Evolutionary conservation across 2,329 filamentous ascomycete genomes (phyloP).

Genomic region (Talaromyces sp.): DNA sequence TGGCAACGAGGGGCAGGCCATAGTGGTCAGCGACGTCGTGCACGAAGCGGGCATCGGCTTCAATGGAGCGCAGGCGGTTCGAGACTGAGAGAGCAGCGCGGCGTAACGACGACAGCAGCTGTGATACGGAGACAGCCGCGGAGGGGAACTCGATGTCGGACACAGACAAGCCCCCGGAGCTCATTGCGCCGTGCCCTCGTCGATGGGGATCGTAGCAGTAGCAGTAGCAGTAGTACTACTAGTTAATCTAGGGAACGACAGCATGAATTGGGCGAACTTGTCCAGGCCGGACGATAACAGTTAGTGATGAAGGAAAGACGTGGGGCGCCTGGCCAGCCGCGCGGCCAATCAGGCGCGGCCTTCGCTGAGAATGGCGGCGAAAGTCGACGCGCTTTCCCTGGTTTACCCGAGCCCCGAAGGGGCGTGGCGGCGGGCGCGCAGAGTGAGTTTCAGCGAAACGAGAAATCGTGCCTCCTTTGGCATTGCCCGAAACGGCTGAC

Average conservation of each 20-base stretch:
- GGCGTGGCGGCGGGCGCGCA: background rate
- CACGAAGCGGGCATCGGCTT: constrained; percentile 71
- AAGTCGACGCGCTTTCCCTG: background rate
- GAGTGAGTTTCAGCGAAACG: background rate
- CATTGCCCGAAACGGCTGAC: constrained; percentile 11
- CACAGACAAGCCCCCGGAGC: constrained; percentile 21
- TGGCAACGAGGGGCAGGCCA: constrained; percentile 72
- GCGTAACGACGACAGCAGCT: constrained; percentile 66
- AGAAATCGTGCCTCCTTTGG: background rate
- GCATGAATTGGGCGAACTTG: background rate
- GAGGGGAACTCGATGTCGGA: constrained; percentile 51
- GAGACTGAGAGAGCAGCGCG: constrained; percentile 70
- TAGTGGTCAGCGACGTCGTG: constrained; percentile 44
- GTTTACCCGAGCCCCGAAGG: background rate
- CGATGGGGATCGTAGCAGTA: background rate
- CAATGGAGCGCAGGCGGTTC: constrained; percentile 78
- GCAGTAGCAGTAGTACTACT: background rate
- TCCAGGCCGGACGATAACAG: background rate
- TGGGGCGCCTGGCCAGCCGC: background rate
- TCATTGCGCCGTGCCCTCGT: constrained; percentile 7
- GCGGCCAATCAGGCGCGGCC: constrained; percentile 1
- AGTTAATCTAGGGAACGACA: background rate
- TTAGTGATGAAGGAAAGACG: background rate
- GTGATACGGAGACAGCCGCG: constrained; percentile 60
- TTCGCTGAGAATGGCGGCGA: background rate